Evolutionary conservation across 2,329 filamentous ascomycete species (phyloP), one percentile per base, ranked within the genome.

Genomic region (Ophioceras dolichostomum): DNA sequence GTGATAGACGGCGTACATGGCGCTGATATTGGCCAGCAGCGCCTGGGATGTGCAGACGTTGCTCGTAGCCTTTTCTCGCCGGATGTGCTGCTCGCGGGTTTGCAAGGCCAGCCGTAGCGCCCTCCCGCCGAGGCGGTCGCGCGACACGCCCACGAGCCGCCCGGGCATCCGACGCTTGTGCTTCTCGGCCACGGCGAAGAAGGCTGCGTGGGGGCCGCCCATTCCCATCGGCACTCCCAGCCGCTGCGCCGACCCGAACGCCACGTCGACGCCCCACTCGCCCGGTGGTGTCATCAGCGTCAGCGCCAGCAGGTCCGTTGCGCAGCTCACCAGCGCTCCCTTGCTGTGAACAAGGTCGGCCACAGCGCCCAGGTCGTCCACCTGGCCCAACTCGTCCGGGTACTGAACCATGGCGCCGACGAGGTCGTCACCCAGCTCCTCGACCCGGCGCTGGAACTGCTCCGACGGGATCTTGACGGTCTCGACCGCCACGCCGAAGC

Each of bases 21-120:
- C 86, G 48, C 78, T 89, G 85, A 95, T 95, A 59, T 96, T 96
- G 27, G 89, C 89, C 36, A 95, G 68, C 19, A 96, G 65, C 8
- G 89, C 89, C 61, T 96, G 89, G 2, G 89, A 88, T 2, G 89
- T 96, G 65, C 89, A 96, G 41, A 95, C 88, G 54, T 96, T 96
- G 66, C 87, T 94, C 2, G 89, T 96, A 2, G 89, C 89, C 70
- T 95, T 95, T 58, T 96, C 89, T 52, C 89, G 76, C 46, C 89
- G 76, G 55, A 96, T 95, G 57, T 96, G 89, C 64, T 96, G 89
- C 62, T 96, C 89, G 49, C 89, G 73, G 9, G 89, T 95, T 62
- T 96, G 89, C 37, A 95, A 65, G 14, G 89, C 83, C 52, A 95
- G 63, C 49, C 89, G 73, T 46, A 93, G 78, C 5, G 88, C 89